These are phyloP conservation scores for Rubroboletus pulcherrimus DNA, from an alignment of 768 basidiomycete genomes.

Conservation along the genomic window DNA sequence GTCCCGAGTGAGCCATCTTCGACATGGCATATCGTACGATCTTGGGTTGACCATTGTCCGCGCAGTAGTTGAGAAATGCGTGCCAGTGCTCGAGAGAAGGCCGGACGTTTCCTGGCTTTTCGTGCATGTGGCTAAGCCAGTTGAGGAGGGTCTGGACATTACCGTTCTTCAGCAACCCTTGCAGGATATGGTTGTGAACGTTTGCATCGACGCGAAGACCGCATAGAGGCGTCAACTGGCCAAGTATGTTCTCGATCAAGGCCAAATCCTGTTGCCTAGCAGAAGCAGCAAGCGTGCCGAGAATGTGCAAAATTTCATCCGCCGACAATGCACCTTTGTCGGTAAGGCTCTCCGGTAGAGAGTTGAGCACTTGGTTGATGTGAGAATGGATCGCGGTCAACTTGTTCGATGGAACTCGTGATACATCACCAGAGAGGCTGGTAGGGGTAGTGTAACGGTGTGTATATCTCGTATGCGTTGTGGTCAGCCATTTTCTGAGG, in stretches of 20 bases:
- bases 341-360: conserved; percentile 11
- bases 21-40: conserved; percentile 30
- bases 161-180: conserved; percentile 43
- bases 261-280: conserved; percentile 51
- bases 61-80: conserved; percentile 43
- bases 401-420: conserved; percentile 16
- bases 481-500: conserved; percentile 23
- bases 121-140: conserved; percentile 55
- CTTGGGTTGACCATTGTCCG: conserved; percentile 23
- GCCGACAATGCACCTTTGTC: conserved; percentile 10
- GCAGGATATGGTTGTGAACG: conserved; percentile 47
- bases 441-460: neutral
- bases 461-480: conserved; percentile 8
- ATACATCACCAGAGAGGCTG: conserved; percentile 5
- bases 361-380: conserved; percentile 21
- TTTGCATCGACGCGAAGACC: conserved; percentile 43
- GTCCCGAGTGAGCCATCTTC: conserved; percentile 38
- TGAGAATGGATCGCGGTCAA: conserved; percentile 21
- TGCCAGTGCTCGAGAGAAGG: conserved; percentile 57
- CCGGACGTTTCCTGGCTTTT: conserved; percentile 41
- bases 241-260: conserved; percentile 50
- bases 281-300: conserved; percentile 48
- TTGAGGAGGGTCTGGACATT: conserved; percentile 41
- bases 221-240: conserved; percentile 46
- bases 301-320: conserved; percentile 35